Evolutionary conservation across 2,329 filamentous ascomycete genomes (phyloP).

Genomic region (Penicillium sp.): DNA sequence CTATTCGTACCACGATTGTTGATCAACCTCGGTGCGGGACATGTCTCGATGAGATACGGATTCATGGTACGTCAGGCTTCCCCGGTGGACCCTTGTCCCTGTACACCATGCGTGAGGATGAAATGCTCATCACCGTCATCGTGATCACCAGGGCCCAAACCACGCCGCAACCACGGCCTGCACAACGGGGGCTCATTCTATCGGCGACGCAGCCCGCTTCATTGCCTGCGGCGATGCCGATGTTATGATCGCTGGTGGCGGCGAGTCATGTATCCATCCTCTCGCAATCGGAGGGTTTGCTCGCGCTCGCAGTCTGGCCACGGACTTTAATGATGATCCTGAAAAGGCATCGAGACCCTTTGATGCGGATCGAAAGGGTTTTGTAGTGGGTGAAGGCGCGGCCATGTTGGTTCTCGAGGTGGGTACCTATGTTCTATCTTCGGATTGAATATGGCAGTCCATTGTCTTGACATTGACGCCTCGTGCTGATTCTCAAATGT

Average conservation of each 20-base stretch:
- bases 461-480: background rate
- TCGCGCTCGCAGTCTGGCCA: conserved; percentile 77
- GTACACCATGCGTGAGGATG: too few relatives aligned
- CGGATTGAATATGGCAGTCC: background rate
- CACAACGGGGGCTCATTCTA: conserved; percentile 89
- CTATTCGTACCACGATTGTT: conserved; percentile 88
- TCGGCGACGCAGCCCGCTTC: conserved; percentile 89
- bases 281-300: conserved; percentile 89
- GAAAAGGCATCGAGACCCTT: conserved; percentile 75
- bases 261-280: conserved; percentile 93
- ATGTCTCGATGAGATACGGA: conserved; percentile 87
- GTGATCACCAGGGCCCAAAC: conserved; percentile 64
- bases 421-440: conserved; percentile 4
- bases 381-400: conserved; percentile 89
- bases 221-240: conserved; percentile 87
- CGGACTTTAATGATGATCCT: conserved; percentile 69
- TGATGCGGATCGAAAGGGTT: conserved; percentile 70
- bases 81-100: too few relatives aligned
- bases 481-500: background rate
- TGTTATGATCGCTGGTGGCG: conserved; percentile 92
- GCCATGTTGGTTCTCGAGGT: conserved; percentile 80
- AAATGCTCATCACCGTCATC: background rate
- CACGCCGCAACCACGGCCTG: conserved; percentile 91
- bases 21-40: conserved; percentile 91
- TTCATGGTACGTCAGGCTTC: conserved; percentile 51